These are phyloP conservation scores for Chrysanthemum lavandulifolium DNA, from an alignment of 129 eudicot species.

Conservation along the genomic window DNA sequence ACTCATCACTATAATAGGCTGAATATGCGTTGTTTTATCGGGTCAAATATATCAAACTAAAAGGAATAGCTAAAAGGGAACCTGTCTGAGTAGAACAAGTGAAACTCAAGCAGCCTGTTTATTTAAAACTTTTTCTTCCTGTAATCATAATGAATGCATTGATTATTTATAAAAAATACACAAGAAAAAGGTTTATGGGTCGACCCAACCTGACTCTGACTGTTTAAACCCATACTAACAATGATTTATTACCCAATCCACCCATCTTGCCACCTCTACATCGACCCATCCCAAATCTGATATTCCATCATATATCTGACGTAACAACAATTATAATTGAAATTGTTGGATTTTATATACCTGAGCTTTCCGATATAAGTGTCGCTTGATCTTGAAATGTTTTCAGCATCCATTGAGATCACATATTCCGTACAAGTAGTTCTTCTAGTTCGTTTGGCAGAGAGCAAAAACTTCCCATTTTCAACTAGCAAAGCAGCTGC, in stretches of 20 bases:
- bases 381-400: conserved; percentile 85
- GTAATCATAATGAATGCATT: not conserved
- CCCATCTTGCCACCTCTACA: not conserved
- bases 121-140: no score
- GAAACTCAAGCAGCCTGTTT: no score
- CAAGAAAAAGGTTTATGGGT: no score
- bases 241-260: no score
- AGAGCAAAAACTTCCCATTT: conserved; percentile 82
- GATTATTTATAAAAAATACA: no score
- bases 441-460: conserved; percentile 88
- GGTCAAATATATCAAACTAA: no score
- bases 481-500: conserved; percentile 86
- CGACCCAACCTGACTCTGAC: no score
- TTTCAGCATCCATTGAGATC: conserved; percentile 87
- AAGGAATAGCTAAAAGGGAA: no score
- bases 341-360: conserved; percentile 29
- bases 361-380: conserved; percentile 87
- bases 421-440: conserved; percentile 91
- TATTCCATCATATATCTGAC: not conserved
- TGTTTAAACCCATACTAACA: no score
- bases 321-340: not conserved
- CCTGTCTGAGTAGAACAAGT: no score
- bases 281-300: not conserved
- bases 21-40: no score
- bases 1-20: not conserved